Conservation (phyloP, 1,284 basidiomycete genomes). For the Marasmius tenuissimus region DNA sequence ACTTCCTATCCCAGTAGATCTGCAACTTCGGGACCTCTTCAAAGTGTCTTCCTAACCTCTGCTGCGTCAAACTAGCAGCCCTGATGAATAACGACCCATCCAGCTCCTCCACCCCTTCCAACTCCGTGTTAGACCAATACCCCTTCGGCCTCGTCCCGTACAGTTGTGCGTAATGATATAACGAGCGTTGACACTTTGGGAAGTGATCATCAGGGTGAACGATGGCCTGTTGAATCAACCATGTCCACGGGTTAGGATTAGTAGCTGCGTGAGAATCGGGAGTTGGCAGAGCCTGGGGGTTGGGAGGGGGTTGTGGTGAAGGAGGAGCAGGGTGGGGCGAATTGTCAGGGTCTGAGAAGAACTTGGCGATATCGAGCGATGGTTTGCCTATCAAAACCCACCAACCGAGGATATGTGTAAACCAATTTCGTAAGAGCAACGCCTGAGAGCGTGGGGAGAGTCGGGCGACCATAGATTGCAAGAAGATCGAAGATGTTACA, state of each 20-base stretch:
- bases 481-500: conserved; percentile 42
- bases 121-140: not conserved
- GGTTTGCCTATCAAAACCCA: conserved; percentile 40
- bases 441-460: conserved; percentile 30
- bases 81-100: not conserved
- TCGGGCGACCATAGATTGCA: conserved; percentile 31
- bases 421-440: conserved; percentile 36
- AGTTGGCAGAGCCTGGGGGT: not conserved
- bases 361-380: conserved; percentile 32
- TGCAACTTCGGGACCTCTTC: not conserved
- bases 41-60: not conserved
- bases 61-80: not conserved
- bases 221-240: not conserved
- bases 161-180: not conserved
- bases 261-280: not conserved
- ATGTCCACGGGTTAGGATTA: conserved; percentile 1
- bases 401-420: conserved; percentile 30
- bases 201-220: not conserved
- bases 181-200: not conserved
- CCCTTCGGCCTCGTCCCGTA: not conserved
- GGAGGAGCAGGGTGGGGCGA: not conserved
- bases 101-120: not conserved
- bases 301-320: not conserved
- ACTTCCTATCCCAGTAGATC: conserved; percentile 3
- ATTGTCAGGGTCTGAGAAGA: conserved; percentile 26